phyloP scores from a whole-genome alignment of 768 basidiomycete species.

The Kwoniella bestiolae region DNA sequence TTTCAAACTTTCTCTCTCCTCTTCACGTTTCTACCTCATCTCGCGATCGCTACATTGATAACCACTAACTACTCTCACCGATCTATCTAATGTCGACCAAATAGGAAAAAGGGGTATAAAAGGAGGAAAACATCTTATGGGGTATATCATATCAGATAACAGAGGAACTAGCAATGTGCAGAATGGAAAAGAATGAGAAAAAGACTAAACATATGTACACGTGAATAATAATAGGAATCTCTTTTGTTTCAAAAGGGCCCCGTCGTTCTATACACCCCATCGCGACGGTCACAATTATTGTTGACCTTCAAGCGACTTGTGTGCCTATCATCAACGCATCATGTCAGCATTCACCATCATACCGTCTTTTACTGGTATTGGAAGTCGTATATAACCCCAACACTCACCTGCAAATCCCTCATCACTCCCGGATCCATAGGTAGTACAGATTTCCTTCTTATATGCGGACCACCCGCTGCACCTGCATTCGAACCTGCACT shows the following conservation, averaged over 20 bases:
- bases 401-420: conserved; percentile 53
- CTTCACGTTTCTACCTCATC: not conserved
- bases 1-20: not conserved
- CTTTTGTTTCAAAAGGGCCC: no score
- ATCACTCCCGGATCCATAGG: conserved; percentile 64
- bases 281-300: not conserved
- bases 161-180: not conserved
- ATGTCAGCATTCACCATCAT: not conserved
- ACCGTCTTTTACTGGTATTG: not conserved
- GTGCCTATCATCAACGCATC: conserved; percentile 4
- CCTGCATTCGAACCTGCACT: not conserved
- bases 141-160: not conserved
- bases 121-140: not conserved
- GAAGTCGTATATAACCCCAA: no score
- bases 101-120: not conserved
- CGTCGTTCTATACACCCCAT: no score
- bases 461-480: conserved; percentile 64
- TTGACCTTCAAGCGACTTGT: conserved; percentile 16
- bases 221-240: no score
- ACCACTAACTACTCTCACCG: no score
- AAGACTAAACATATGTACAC: not conserved
- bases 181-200: not conserved
- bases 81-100: not conserved
- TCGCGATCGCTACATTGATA: not conserved
- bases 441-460: conserved; percentile 91